phyloP scores from a whole-genome alignment of 2,329 filamentous ascomycete genomes.

The Scleromitrula shiraiana region DNA sequence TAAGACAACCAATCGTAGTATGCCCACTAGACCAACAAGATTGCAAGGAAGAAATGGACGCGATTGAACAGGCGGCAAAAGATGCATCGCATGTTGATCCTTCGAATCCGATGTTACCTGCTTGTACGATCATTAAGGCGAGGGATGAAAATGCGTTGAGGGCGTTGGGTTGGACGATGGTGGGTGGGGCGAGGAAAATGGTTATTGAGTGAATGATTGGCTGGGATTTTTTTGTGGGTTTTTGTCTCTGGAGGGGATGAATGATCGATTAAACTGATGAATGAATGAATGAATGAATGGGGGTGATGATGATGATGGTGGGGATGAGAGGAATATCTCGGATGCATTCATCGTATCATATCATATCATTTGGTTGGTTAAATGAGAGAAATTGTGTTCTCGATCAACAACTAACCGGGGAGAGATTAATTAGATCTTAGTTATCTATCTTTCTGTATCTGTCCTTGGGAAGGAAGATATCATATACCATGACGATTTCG shows the following conservation, averaged over 20 bases:
- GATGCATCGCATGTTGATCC: slow-evolving; percentile 83
- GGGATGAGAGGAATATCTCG: not conserved
- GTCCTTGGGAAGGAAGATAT: no score
- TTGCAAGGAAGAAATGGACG: slow-evolving; percentile 98
- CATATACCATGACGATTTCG: no score
- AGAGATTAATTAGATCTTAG: no score
- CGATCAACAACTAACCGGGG: no score
- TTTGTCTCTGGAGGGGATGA: not conserved
- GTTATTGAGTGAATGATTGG: slow-evolving; percentile 48
- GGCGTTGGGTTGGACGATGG: slow-evolving; percentile 54
- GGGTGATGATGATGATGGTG: no score
- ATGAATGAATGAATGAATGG: not conserved
- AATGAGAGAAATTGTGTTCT: no score
- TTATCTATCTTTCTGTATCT: no score
- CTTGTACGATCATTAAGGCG: slow-evolving; percentile 71
- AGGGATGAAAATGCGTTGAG: slow-evolving; percentile 60
- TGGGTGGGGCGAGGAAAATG: slow-evolving; percentile 57
- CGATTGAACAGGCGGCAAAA: slow-evolving; percentile 91
- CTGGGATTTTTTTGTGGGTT: not conserved
- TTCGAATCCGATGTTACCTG: slow-evolving; percentile 87
- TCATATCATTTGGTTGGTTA: no score
- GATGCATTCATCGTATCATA: no score
- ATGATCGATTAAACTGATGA: not conserved
- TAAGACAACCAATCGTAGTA: slow-evolving; percentile 90
- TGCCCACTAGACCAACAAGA: slow-evolving; percentile 91